A percentile compares a stretch with the other conserved stretches of the same genome.
phyloP scores from a whole-genome alignment of 2,329 filamentous ascomycete species.

The Daldinia sp. region DNA sequence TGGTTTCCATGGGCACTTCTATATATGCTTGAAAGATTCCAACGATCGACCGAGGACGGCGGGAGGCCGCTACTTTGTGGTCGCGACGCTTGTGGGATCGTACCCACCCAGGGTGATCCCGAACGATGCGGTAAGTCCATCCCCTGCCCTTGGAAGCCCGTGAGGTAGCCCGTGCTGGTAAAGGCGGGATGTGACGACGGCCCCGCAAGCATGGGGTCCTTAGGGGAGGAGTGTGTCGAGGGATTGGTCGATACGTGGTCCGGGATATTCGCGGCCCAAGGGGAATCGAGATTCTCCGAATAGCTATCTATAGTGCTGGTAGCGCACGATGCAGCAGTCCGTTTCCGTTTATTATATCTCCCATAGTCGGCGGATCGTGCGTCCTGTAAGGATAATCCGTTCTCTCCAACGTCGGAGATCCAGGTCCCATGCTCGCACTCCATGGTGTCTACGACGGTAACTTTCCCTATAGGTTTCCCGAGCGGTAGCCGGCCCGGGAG shows the following conservation, averaged over 20 bases:
- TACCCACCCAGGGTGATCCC: slow-evolving; percentile 11
- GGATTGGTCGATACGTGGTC: slow-evolving; percentile 12
- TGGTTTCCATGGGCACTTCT: background rate
- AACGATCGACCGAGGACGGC: background rate
- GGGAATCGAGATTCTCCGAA: slow-evolving; percentile 8
- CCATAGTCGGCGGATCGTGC: background rate
- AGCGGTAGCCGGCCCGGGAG: slow-evolving; percentile 57
- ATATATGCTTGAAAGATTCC: background rate
- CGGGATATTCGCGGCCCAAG: slow-evolving; percentile 13
- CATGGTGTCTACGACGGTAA: slow-evolving; percentile 8
- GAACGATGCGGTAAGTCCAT: slow-evolving; percentile 25
- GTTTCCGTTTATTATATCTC: slow-evolving; percentile 31
- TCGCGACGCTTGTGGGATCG: background rate
- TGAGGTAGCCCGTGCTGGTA: background rate
- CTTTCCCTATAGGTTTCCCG: slow-evolving; percentile 44
- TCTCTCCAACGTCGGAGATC: background rate
- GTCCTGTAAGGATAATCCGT: background rate
- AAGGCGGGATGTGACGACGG: background rate
- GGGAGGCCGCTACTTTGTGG: background rate
- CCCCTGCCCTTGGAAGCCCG: background rate
- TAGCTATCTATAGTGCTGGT: slow-evolving; percentile 2
- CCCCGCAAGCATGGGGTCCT: background rate
- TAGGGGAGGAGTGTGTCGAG: slow-evolving; percentile 13
- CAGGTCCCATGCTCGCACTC: slow-evolving; percentile 16
- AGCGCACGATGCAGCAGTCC: slow-evolving; percentile 6